Percentiles rank a stretch among this genome's conserved stretches.
phyloP scores from a whole-genome alignment of 768 basidiomycete genomes.

The Mycena metata region DNA sequence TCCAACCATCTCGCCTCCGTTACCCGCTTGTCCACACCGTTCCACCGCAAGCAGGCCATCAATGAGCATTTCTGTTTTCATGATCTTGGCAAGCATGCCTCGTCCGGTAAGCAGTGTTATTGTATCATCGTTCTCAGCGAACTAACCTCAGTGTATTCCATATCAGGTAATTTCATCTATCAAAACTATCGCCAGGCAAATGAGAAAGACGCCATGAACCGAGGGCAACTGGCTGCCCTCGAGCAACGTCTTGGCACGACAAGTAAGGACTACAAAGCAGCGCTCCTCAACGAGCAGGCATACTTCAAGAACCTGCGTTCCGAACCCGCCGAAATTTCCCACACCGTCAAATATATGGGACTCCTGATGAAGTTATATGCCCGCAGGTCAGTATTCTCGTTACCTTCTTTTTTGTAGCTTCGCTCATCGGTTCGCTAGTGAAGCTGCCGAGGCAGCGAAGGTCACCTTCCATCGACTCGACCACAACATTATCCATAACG shows the following conservation, averaged over 20 bases:
- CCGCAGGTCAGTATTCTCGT: neutral
- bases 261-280: constrained; percentile 5
- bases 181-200: constrained; percentile 21
- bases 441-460: neutral
- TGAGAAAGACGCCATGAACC: constrained; percentile 6
- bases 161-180: constrained; percentile 19
- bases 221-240: neutral
- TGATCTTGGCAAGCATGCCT: constrained; percentile 39
- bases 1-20: constrained; percentile 45
- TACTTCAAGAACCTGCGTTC: constrained; percentile 8
- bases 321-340: neutral
- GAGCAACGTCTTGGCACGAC: neutral
- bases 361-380: neutral
- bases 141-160: neutral
- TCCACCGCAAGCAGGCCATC: constrained; percentile 43
- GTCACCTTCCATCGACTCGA: neutral
- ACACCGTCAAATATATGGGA: constrained; percentile 5
- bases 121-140: too few relatives aligned
- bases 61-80: constrained; percentile 39
- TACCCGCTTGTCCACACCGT: constrained; percentile 36
- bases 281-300: neutral
- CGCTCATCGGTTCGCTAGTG: too few relatives aligned
- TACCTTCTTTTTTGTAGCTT: neutral
- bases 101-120: constrained; percentile 37
- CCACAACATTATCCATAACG: constrained; percentile 6